Base-by-base conservation (phyloP, 2,329 filamentous ascomycete species). In the Hypoxylon sp. region DNA sequence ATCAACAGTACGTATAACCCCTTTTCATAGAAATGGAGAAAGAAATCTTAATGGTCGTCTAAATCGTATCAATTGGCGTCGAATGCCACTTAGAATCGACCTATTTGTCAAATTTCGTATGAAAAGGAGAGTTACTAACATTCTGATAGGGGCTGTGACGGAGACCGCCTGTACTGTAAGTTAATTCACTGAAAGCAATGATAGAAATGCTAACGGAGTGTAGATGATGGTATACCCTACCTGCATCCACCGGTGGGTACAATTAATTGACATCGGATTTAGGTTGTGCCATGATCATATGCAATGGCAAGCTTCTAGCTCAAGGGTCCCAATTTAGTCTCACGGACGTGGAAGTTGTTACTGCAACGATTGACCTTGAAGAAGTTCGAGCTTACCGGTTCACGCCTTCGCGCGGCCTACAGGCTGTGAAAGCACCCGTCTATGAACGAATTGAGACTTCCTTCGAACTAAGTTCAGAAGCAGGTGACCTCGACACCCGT, bases 361-460 rank as follows among this genome's bases (percentile, higher is more conserved):
- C 85, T 4, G 90, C 90, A 2, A 92, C 89, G 0, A 83, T 92
- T 6, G 89, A 92, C 72, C 81, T 92, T 1, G 92, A 95, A 73
- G 89, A 93, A 69, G 91, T 95, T 5, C 82, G 91, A 32, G 81
- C 85, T 0, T 89, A 84, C 72, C 82, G 91, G 0, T 86, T 80
- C n/a, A 81, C 83, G 0, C 83, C 86, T 7, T 87, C 86, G 11
- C 83, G 89, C 59, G 85, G 86, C 6, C 75, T 88, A 21, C 91
- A 92, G 75, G 86, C 88, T 87, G 62, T 75, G 78, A 44, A 78
- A 81, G 2, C 79, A 80, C 27, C 75, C 79, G 55, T 58, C 2
- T 88, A 89, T 62, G 74, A 80, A 60, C 75, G 83, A 27, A 81
- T 85, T 44, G 78, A 84, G 72, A 79, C 79, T 58, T 67, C 74